Evolutionary conservation across 2,329 filamentous ascomycete genomes (phyloP).

Genomic region (Botrytis squamosa): DNA sequence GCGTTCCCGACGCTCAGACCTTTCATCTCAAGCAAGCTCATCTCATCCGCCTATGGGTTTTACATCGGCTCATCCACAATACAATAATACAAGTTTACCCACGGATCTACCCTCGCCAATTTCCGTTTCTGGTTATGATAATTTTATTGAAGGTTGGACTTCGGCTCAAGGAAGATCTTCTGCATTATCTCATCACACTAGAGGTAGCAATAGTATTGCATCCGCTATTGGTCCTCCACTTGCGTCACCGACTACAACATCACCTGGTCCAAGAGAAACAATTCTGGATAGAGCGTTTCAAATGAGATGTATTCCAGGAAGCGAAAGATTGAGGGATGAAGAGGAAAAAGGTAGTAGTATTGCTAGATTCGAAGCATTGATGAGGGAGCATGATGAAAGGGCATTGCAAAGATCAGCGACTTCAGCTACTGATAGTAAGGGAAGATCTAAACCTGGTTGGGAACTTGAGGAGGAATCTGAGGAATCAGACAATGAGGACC

Average conservation of each 20-base stretch:
- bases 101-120: constrained; percentile 56
- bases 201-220: constrained; percentile 54
- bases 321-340: constrained; percentile 50
- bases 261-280: constrained; percentile 58
- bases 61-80: constrained; percentile 46
- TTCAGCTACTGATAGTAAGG: constrained; percentile 16
- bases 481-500: constrained; percentile 40
- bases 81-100: constrained; percentile 49
- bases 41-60: constrained; percentile 48
- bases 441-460: constrained; percentile 34
- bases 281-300: constrained; percentile 68
- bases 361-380: constrained; percentile 64
- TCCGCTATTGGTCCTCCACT: constrained; percentile 46
- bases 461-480: constrained; percentile 41
- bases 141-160: constrained; percentile 61
- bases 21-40: constrained; percentile 47
- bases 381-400: constrained; percentile 58
- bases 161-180: constrained; percentile 59
- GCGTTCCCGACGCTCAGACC: constrained; percentile 60
- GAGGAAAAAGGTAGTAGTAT: constrained; percentile 64
- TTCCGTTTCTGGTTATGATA: constrained; percentile 53
- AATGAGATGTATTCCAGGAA: constrained; percentile 60
- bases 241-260: constrained; percentile 35
- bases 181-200: constrained; percentile 53
- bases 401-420: constrained; percentile 34